Evolutionary conservation across 768 basidiomycete genomes (phyloP).

Genomic region (Lactarius quietus): DNA sequence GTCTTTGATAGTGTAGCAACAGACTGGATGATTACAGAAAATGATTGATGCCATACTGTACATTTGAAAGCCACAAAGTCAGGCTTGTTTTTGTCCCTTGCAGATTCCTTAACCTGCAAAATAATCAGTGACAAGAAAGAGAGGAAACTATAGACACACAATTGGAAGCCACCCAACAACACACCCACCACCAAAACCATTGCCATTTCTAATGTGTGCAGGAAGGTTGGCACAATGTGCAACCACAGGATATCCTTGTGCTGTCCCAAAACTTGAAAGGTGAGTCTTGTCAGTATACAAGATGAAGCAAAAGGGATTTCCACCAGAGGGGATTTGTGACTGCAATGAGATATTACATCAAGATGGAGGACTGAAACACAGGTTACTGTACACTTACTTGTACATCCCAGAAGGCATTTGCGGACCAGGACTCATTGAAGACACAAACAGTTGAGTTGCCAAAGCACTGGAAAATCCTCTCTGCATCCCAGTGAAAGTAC

Average conservation of each 20-base stretch:
- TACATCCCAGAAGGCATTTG: slow-evolving; percentile 5
- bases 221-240: slow-evolving; percentile 25
- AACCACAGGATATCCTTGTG: slow-evolving; percentile 27
- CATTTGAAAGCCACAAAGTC: slow-evolving; percentile 26
- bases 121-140: too few species aligned
- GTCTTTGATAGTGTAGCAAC: slow-evolving; percentile 15
- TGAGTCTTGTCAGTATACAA: slow-evolving; percentile 29
- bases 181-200: slow-evolving; percentile 24
- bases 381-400: slow-evolving; percentile 1
- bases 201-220: slow-evolving; percentile 17
- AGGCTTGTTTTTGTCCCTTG: neutral
- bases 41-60: slow-evolving; percentile 29
- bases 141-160: slow-evolving; percentile 7
- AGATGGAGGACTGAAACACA: too few species aligned
- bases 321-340: slow-evolving; percentile 1
- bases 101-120: too few species aligned
- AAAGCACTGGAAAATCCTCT: too few species aligned
- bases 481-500: too few species aligned
- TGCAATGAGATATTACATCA: too few species aligned
- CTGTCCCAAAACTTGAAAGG: slow-evolving; percentile 25
- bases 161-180: slow-evolving; percentile 32
- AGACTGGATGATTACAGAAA: slow-evolving; percentile 20
- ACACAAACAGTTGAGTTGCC: neutral
- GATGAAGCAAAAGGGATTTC: slow-evolving; percentile 13
- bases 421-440: slow-evolving; percentile 10